Base-by-base conservation (phyloP, 495 filamentous ascomycete species). In the Xylaria longipes region DNA sequence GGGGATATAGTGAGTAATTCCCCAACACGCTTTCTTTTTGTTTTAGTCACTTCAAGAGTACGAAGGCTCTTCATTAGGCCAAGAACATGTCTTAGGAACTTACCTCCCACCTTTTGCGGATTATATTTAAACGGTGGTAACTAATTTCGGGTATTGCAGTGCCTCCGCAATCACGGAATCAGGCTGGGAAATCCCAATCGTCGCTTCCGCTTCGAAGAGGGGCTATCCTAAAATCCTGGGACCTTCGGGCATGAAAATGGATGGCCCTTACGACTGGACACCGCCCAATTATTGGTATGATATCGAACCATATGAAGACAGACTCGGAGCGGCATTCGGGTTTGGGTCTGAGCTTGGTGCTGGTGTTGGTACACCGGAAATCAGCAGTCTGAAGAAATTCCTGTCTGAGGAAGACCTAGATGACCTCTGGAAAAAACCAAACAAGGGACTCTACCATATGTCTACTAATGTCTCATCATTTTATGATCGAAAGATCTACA, bases 211-310 rank as follows among this genome's bases (percentile, higher is more conserved):
- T 2, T 83, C 84, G 31, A 86, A 86, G 70, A 81, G 84, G 12
- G 88, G 88, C 0, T 89, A 80, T 65, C 86, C 89, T 0, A 52
- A 82, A 9, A 72, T 80, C 17, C 81, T 90, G 0, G 87, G 86
- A 0, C 85, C 87, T 0, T 86, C 86, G 0, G 89, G 89, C 1
- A 84, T 92, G 83, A 91, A 90, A 72, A 91, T 91, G 89, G 85
- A 87, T 1, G 90, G 90, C 0, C 90, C 90, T 0, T 92, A 92
- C 72, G 90, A 91, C 78, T 91, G 88, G 87, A 87, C 89, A 0
- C 87, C 90, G 5, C 89, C 89, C 0, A 87, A 86, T 48, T 91
- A 92, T 76, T 91, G 89, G 89, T 89, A 85, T 63, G 82, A 84
- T 20, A 79, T 81, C 27, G 76, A 81, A 29, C 78, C 79, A 17